Evolutionary conservation across 2,329 filamentous ascomycete species (phyloP), one percentile per base, ranked within the genome.

Genomic region (Fusarium fujikuroi): DNA sequence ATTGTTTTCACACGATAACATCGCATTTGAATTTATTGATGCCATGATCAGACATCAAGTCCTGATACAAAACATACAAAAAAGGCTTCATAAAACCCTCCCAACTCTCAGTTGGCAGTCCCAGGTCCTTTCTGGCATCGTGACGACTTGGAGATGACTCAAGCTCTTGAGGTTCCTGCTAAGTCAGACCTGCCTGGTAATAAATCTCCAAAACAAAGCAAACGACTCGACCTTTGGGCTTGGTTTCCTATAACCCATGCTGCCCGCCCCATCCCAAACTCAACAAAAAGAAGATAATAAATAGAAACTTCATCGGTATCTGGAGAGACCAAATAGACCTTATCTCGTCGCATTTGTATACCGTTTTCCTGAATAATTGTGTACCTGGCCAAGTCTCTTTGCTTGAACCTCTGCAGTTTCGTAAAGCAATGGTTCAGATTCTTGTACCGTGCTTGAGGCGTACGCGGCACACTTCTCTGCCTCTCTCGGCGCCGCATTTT

Each of bases 31-130:
- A 49, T 71, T 54, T 73, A 64, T 50, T 59, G 63, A 60, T 68
- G 63, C 34, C 32, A 37, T 52, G 60, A 60, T 57, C 58, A 62
- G 67, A 69, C 63, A 65, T 66, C 71, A 63, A 43, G 63, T 62
- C 60, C 60, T 66, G 52, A 56, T 74, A 66, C 74, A 74, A 74
- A 74, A 74, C 71, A 74, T 74, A 71, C 69, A 73, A 73, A 72
- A 74, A 54, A 54, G 57, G 50, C 49, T 54, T 62, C 59, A 28
- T 63, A 53, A 53, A 54, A 65, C 47, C 61, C 68, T 72, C 61
- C 60, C 36, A 60, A 37, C 49, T 59, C 54, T 68, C 60, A 44
- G 56, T 60, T 52, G 59, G 59, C 40, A 65, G 58, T 54, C 61
- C 60, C 56, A 50, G 63, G 53, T 57, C 43, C 61, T 54, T 30